Evolutionary conservation across 768 basidiomycete genomes (phyloP).

Genomic region (Leucosporidium yakuticum): DNA sequence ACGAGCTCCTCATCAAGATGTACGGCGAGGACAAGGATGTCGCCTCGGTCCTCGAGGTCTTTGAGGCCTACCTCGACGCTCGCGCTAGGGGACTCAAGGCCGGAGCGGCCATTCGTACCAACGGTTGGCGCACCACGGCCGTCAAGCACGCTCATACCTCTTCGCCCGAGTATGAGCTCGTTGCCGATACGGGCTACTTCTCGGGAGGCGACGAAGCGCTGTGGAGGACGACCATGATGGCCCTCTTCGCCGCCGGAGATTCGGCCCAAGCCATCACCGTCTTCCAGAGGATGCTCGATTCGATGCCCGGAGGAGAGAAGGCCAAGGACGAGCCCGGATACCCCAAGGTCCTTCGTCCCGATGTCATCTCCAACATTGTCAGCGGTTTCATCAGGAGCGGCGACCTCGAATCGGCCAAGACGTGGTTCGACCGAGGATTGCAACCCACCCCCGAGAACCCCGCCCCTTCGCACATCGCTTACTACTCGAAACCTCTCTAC

Average conservation of each 20-base stretch:
- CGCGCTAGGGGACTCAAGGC: not conserved
- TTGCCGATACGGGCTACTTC: conserved; percentile 44
- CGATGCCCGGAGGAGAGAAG: conserved; percentile 21
- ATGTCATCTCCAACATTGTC: conserved; percentile 47
- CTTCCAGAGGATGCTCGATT: conserved; percentile 27
- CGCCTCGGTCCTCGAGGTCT: conserved; percentile 19
- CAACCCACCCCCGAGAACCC: not conserved
- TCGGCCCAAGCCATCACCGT: conserved; percentile 25
- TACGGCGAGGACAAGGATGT: conserved; percentile 31
- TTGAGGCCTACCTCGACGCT: conserved; percentile 23
- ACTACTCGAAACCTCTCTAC: conserved; percentile 18
- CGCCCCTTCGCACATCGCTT: conserved; percentile 10
- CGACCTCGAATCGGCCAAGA: conserved; percentile 55
- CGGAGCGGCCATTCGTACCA: conserved; percentile 8
- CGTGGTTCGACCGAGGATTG: conserved; percentile 50
- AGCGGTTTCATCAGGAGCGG: conserved; percentile 48
- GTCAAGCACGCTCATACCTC: conserved; percentile 48
- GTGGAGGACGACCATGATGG: conserved; percentile 59
- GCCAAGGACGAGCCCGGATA: conserved; percentile 22
- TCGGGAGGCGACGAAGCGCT: conserved; percentile 56
- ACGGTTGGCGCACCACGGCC: conserved; percentile 33
- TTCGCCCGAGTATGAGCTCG: conserved; percentile 54
- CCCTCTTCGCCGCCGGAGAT: conserved; percentile 50
- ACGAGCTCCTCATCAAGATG: conserved; percentile 9
- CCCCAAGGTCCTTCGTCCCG: conserved; percentile 44